A percentile compares a stretch with the other conserved stretches of the same genome.
phyloP scores from a whole-genome alignment of 164 flowering plant species.

The Litsea cubeba region DNA sequence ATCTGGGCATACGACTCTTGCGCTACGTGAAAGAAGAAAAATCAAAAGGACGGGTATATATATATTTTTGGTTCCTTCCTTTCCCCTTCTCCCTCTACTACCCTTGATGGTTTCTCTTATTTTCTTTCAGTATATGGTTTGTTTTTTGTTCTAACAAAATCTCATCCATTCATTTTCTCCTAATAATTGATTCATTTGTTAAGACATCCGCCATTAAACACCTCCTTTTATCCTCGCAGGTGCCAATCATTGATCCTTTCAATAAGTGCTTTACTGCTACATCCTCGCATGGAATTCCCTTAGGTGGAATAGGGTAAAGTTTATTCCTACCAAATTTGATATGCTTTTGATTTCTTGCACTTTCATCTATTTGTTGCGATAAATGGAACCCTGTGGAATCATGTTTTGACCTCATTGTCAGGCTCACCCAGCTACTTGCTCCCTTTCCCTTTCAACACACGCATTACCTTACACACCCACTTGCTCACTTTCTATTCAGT shows the following conservation, averaged over 20 bases:
- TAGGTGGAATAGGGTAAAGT: conserved; percentile 19
- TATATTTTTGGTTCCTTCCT: not conserved
- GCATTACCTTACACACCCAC: too few species aligned
- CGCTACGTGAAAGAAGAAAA: conserved; percentile 43
- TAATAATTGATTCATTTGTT: not conserved
- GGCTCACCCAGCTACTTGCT: too few species aligned
- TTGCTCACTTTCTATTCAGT: too few species aligned
- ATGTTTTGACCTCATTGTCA: too few species aligned
- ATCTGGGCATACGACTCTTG: conserved; percentile 63
- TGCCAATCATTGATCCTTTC: conserved; percentile 32
- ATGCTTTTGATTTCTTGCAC: not conserved
- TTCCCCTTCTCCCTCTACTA: not conserved
- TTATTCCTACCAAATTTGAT: not conserved
- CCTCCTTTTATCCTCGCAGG: conserved; percentile 30
- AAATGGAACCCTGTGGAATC: not conserved
- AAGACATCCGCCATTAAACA: not conserved
- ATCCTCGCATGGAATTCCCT: conserved; percentile 14
- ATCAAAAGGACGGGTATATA: conserved; percentile 46
- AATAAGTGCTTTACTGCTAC: not conserved
- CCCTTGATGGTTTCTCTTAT: not conserved
- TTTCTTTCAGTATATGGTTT: not conserved
- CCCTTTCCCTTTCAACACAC: too few species aligned
- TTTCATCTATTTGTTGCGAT: not conserved
- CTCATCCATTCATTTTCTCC: not conserved
- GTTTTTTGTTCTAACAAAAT: not conserved